A percentile compares a stretch with the other conserved stretches of the same genome.
Evolutionary conservation across 176 grass and related monocot species (phyloP).

Genomic region (Oryza australiensis): DNA sequence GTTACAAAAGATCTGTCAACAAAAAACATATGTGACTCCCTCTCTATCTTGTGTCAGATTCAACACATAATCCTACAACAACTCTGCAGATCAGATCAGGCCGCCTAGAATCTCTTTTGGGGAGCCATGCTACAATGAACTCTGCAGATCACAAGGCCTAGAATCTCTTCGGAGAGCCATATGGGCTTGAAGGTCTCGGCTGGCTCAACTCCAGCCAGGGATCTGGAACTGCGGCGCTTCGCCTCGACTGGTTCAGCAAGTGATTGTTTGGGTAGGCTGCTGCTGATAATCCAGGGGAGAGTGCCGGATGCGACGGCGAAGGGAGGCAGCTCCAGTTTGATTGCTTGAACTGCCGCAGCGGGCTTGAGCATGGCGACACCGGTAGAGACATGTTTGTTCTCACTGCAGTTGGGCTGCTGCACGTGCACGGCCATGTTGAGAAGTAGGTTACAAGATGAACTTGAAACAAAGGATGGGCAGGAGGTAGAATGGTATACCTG

Average conservation of each 20-base stretch:
- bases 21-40: slow-evolving; percentile 7
- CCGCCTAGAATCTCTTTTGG: not conserved
- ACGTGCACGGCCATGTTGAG: not conserved
- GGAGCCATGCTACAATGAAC: slow-evolving; percentile 6
- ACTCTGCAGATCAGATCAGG: not conserved
- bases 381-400: slow-evolving; percentile 53
- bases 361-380: slow-evolving; percentile 82
- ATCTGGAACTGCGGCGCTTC: not conserved
- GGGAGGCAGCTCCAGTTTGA: slow-evolving; percentile 72
- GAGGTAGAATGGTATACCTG: slow-evolving; percentile 6
- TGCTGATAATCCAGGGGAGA: slow-evolving; percentile 22
- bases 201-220: not conserved
- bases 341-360: slow-evolving; percentile 64
- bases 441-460: slow-evolving; percentile 4
- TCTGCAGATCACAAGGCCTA: not conserved
- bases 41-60: not conserved
- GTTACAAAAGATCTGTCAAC: slow-evolving; percentile 18
- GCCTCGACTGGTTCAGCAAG: not conserved
- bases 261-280: not conserved
- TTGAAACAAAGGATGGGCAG: not conserved
- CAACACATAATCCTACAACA: not conserved
- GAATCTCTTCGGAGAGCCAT: slow-evolving; percentile 17
- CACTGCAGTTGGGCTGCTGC: slow-evolving; percentile 1
- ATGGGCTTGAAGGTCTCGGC: not conserved
- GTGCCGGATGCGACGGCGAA: slow-evolving; percentile 66